Conservation (phyloP, 495 filamentous ascomycete genomes). For the Letharia columbiana region DNA sequence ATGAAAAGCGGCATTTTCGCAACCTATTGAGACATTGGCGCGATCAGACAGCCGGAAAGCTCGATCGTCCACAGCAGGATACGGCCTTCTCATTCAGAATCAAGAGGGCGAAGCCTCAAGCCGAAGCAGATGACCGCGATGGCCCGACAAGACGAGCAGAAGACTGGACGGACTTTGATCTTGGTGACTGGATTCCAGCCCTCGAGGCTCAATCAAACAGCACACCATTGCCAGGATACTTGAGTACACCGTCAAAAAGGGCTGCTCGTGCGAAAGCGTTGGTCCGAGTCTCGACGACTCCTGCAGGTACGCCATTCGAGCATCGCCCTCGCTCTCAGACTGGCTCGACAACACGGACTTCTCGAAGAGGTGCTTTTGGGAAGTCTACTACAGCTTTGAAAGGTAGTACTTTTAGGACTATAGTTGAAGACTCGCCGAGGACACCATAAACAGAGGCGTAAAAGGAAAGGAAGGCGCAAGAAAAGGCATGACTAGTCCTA, state of each 20-base stretch:
- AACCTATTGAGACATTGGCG: slow-evolving; percentile 53
- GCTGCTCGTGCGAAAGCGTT: slow-evolving; percentile 44
- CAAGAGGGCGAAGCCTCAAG: slow-evolving; percentile 11
- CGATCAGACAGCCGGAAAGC: slow-evolving; percentile 38
- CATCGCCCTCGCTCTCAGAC: slow-evolving; percentile 20
- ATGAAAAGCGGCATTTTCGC: slow-evolving; percentile 45
- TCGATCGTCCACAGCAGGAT: slow-evolving; percentile 21
- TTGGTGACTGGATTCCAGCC: slow-evolving; percentile 35
- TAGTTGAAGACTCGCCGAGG: slow-evolving; percentile 20
- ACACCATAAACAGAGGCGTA: neutral
- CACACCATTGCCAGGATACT: slow-evolving; percentile 43
- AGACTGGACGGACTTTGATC: slow-evolving; percentile 41
- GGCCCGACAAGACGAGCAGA: slow-evolving; percentile 22
- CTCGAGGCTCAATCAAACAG: slow-evolving; percentile 34
- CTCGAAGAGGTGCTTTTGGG: slow-evolving; percentile 18
- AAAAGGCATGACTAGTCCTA: neutral
- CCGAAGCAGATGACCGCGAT: slow-evolving; percentile 15
- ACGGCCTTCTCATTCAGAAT: slow-evolving; percentile 4
- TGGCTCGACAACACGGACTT: slow-evolving; percentile 11
- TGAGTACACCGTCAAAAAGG: slow-evolving; percentile 51
- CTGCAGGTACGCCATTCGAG: slow-evolving; percentile 29
- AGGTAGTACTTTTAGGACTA: slow-evolving; percentile 19
- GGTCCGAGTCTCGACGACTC: slow-evolving; percentile 45
- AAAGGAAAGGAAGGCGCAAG: neutral
- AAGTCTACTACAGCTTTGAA: slow-evolving; percentile 18